Evolutionary conservation across 164 flowering plant genomes (phyloP), one percentile per base, ranked within the genome.

Genomic region (Tetrastigma voinierianum): DNA sequence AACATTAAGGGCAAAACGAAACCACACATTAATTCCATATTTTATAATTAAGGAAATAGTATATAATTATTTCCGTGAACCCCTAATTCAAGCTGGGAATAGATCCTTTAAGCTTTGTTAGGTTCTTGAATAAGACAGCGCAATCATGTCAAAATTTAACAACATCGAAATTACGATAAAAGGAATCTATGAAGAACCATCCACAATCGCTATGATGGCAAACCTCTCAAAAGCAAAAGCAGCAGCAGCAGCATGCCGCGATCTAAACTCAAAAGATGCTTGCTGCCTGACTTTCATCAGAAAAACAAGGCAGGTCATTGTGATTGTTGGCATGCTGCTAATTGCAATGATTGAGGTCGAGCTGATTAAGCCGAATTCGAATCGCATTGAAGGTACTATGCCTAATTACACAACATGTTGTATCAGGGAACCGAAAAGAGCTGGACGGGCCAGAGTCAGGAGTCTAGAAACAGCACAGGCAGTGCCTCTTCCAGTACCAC

Each of bases 391-490:
- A 49, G 52, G 52, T 49, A 17, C 17, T 13, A 12, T 49, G 52
- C 15, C 15, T 12, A 1, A 14, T 14, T 16, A n/a, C 21, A 19
- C 4, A n/a, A 16, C 19, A 49, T 12, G 9, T 46, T 55, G 10
- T 62, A 17, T 25, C 70, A 82, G 86, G 82, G 63, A 16, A 3
- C 13, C 15, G 59, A 75, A 46, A 72, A 68, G 61, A 73, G 21
- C 25, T 21, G 57, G 16, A 20, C 46, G 17, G 16, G 49, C 11
- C 66, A 46, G 25, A 61, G 61, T 59, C 69, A 63, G 32, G 74
- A 68, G 51, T 68, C 67, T 0, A 56, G 69, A 16, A 64, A 75
- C 68, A 57, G 76, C 15, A 67, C 51, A 11, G 59, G 70, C 1
- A 77, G 72, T 57, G 59, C 64, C 25, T 76, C 79, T 4, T 74